Percentiles rank a stretch among this genome's conserved stretches.
Evolutionary conservation across 345 rosid species (phyloP).

Genomic region (Brassica cretica): DNA sequence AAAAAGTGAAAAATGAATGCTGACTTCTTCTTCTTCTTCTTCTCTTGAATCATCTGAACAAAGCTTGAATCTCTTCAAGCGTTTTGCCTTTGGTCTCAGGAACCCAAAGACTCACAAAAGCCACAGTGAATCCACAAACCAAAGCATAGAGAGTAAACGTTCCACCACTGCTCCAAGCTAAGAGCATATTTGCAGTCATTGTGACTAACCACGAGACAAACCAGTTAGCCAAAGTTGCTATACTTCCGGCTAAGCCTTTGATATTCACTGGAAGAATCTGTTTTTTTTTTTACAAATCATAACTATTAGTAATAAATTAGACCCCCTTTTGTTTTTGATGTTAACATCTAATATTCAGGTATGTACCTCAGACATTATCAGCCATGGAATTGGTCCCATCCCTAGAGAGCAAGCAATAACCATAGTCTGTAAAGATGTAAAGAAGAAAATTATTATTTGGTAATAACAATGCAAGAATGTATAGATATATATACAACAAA

Average conservation of each 20-base stretch:
- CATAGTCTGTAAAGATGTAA: slow-evolving; percentile 52
- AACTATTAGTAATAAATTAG: background rate
- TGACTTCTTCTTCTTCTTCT: slow-evolving; percentile 10
- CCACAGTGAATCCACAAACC: slow-evolving; percentile 63
- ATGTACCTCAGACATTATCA: slow-evolving; percentile 95
- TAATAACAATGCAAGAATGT: background rate
- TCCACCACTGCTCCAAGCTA: slow-evolving; percentile 83
- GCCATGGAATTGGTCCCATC: slow-evolving; percentile 94
- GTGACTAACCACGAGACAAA: slow-evolving; percentile 62
- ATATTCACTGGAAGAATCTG: slow-evolving; percentile 93
- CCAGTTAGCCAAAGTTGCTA: slow-evolving; percentile 91
- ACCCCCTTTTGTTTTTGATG: background rate
- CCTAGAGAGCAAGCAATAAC: slow-evolving; percentile 85
- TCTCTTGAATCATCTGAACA: slow-evolving; percentile 68
- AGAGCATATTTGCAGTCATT: slow-evolving; percentile 87
- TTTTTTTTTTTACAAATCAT: background rate
- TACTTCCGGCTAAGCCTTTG: slow-evolving; percentile 90
- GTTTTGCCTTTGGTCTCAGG: slow-evolving; percentile 94
- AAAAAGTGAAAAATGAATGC: background rate
- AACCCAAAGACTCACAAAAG: slow-evolving; percentile 64
- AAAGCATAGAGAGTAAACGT: slow-evolving; percentile 75
- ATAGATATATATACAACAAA: background rate
- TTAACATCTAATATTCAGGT: slow-evolving; percentile 12
- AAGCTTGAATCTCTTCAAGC: slow-evolving; percentile 86
- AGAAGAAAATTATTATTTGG: background rate